These are phyloP conservation scores for Lodderomyces parapsilosis DNA, from an alignment of 1,139 yeast genomes.

Conservation along the genomic window DNA sequence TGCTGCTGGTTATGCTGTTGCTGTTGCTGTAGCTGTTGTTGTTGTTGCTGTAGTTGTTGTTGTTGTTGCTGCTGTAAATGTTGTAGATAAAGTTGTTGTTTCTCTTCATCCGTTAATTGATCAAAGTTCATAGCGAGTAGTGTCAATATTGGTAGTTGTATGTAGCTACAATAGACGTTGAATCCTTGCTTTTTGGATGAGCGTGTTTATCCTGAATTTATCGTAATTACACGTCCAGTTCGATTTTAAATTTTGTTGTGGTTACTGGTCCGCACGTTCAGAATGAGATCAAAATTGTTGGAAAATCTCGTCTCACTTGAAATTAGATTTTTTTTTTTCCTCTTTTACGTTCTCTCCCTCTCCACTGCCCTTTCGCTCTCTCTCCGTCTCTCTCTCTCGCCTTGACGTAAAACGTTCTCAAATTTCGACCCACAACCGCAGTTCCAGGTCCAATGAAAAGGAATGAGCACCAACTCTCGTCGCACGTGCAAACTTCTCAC, in stretches of 20 bases:
- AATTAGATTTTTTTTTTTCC: neutral
- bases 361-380: slow-evolving; percentile 1
- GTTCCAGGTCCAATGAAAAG: neutral
- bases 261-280: neutral
- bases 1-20: slow-evolving; percentile 13
- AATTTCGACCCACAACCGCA: neutral
- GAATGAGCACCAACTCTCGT: neutral
- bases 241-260: neutral
- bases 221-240: neutral
- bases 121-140: slow-evolving; percentile 28
- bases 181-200: no score
- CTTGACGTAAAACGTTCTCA: neutral
- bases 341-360: neutral
- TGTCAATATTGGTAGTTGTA: neutral
- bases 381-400: neutral
- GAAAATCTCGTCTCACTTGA: slow-evolving; percentile 2
- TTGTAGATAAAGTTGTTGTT: slow-evolving; percentile 30
- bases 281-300: neutral
- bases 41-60: slow-evolving; percentile 15
- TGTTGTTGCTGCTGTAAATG: slow-evolving; percentile 20
- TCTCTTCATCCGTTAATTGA: slow-evolving; percentile 33
- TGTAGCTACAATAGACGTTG: neutral
- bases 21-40: slow-evolving; percentile 14
- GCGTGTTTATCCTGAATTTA: neutral
- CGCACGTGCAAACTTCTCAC: neutral